A percentile compares a stretch with the other conserved stretches of the same genome.
phyloP scores from a whole-genome alignment of 2,329 filamentous ascomycete species.

The Cercospora zeae-maydis region DNA sequence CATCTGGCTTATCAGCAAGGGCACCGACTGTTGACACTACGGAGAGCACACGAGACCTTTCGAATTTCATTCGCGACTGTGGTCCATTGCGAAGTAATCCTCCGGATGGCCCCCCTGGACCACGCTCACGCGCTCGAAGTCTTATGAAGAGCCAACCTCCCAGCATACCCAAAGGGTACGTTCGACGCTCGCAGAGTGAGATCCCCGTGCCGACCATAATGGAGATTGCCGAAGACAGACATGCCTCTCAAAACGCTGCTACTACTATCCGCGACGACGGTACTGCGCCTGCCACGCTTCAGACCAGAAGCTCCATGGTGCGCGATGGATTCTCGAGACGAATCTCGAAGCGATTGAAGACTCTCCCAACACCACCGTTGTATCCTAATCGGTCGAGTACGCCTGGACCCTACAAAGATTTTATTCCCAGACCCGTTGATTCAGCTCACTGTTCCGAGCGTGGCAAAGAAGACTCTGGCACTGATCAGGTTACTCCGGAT shows the following conservation, averaged over 20 bases:
- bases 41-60: slow-evolving; percentile 24
- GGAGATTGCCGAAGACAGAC: background rate
- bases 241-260: background rate
- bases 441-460: slow-evolving; percentile 21
- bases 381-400: slow-evolving; percentile 3
- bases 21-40: background rate
- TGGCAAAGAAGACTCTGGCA: slow-evolving; percentile 10
- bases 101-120: slow-evolving; percentile 16
- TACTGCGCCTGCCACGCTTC: slow-evolving; percentile 11
- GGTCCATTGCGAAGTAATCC: slow-evolving; percentile 29
- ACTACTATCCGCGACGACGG: background rate
- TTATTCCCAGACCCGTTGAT: slow-evolving; percentile 15
- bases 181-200: slow-evolving; percentile 18
- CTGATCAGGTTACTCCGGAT: background rate
- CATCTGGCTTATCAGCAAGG: slow-evolving; percentile 12
- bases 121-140: slow-evolving; percentile 20
- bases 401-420: slow-evolving; percentile 1
- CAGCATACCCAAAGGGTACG: slow-evolving; percentile 3
- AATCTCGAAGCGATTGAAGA: slow-evolving; percentile 30
- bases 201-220: background rate
- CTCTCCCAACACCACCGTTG: slow-evolving; percentile 13
- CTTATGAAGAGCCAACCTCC: slow-evolving; percentile 6
- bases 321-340: slow-evolving; percentile 30
- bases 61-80: slow-evolving; percentile 25
- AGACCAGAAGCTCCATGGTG: background rate